Percentiles rank a stretch among this genome's conserved stretches.
These are phyloP conservation scores for Crithidia mellificae DNA, from an alignment of 208 protist species.

Conservation along the genomic window DNA sequence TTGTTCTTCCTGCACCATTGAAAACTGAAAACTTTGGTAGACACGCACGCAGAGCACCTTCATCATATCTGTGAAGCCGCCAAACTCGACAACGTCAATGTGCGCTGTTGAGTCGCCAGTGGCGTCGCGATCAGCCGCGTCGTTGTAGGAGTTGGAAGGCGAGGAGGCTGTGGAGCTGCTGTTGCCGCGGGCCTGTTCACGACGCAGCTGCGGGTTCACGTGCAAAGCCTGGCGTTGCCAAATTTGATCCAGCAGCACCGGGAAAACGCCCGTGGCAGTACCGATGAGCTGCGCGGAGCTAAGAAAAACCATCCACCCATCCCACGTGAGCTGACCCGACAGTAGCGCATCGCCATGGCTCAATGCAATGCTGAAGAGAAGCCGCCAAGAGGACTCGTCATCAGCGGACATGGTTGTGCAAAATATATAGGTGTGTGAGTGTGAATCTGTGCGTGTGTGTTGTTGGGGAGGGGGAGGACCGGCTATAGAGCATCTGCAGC, in stretches of 20 bases:
- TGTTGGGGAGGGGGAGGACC: no score
- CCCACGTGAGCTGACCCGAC: conserved; percentile 42
- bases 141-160: neutral
- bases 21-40: conserved; percentile 63
- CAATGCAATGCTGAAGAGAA: conserved; percentile 87
- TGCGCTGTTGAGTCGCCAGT: neutral
- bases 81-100: conserved; percentile 55
- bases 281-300: conserved; percentile 64
- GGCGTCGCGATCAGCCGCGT: neutral
- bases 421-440: no score
- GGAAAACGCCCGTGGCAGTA: conserved; percentile 66
- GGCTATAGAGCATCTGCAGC: no score
- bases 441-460: neutral
- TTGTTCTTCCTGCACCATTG: conserved; percentile 30
- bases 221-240: conserved; percentile 43
- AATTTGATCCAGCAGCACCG: conserved; percentile 66
- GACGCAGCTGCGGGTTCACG: no score
- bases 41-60: conserved; percentile 82
- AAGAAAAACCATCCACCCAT: conserved; percentile 63
- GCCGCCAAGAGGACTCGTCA: conserved; percentile 61
- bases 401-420: conserved; percentile 22
- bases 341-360: conserved; percentile 68
- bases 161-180: neutral
- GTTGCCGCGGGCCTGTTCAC: no score
- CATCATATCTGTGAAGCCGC: conserved; percentile 85